Percentiles rank a stretch among this genome's conserved stretches.
Evolutionary conservation across 148 eudicot species (phyloP).

Genomic region (Vaccinium darrowii): DNA sequence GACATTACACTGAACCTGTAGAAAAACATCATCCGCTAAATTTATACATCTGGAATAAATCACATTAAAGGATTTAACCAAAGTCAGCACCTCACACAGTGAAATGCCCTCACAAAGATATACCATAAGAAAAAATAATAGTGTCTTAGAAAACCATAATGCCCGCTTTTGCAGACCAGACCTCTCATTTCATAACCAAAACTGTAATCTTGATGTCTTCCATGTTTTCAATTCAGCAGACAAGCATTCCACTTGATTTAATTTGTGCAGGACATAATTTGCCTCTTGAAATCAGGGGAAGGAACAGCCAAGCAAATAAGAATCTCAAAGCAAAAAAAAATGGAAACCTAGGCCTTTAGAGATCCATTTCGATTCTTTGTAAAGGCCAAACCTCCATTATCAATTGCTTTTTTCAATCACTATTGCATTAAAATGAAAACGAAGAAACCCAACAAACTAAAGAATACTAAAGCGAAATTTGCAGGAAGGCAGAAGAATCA

Average conservation of each 20-base stretch:
- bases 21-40: conserved; percentile 7
- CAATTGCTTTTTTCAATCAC: background rate
- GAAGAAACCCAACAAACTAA: background rate
- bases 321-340: background rate
- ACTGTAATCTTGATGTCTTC: background rate
- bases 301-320: background rate
- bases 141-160: background rate
- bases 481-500: conserved; percentile 12
- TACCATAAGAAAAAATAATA: background rate
- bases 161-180: background rate
- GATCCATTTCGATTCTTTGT: background rate
- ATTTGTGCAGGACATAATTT: background rate
- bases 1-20: conserved; percentile 79
- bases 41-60: background rate
- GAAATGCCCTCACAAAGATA: background rate
- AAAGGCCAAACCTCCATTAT: background rate
- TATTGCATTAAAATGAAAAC: background rate
- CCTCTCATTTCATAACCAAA: background rate
- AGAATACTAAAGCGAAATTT: background rate
- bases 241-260: background rate
- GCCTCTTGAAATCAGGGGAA: background rate
- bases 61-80: background rate
- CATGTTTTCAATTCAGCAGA: background rate
- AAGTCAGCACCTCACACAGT: background rate
- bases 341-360: conserved; percentile 6